phyloP scores from a whole-genome alignment of 2,329 filamentous ascomycete species.

The Fusarium pseudonygamai region DNA sequence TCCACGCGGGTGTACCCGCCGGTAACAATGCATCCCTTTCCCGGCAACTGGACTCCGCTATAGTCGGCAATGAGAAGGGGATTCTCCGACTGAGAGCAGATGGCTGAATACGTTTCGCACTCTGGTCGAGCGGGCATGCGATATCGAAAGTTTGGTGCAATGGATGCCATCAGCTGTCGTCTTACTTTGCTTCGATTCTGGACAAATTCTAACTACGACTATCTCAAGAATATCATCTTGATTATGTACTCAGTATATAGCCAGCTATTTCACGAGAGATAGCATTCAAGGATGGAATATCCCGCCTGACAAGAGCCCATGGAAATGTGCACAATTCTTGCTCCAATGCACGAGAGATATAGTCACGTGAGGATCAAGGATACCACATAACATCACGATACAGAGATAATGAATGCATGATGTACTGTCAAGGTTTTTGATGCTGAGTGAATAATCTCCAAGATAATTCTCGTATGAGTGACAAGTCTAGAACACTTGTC shows the following conservation, averaged over 20 bases:
- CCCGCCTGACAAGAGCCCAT: not conserved
- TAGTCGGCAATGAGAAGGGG: not conserved
- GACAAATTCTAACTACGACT: not conserved
- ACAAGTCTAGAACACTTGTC: not conserved
- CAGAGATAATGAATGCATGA: not conserved
- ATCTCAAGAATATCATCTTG: not conserved
- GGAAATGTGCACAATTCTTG: not conserved
- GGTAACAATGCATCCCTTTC: not conserved
- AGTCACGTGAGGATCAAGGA: not conserved
- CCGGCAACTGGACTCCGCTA: not conserved
- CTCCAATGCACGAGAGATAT: not conserved
- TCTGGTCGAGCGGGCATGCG: accelerated
- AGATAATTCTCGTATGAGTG: too few relatives aligned
- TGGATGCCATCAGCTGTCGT: not conserved
- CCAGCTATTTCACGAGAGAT: not conserved
- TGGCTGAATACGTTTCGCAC: not conserved
- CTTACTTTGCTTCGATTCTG: not conserved
- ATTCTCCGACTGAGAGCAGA: not conserved
- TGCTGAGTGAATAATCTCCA: not conserved
- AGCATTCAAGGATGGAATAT: not conserved
- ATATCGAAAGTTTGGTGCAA: accelerated
- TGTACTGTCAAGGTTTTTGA: not conserved
- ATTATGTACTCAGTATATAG: not conserved
- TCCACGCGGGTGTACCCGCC: not conserved
- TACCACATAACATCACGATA: not conserved